Evolutionary conservation across 768 basidiomycete species (phyloP).

Genomic region (Leccinum barrowsii): DNA sequence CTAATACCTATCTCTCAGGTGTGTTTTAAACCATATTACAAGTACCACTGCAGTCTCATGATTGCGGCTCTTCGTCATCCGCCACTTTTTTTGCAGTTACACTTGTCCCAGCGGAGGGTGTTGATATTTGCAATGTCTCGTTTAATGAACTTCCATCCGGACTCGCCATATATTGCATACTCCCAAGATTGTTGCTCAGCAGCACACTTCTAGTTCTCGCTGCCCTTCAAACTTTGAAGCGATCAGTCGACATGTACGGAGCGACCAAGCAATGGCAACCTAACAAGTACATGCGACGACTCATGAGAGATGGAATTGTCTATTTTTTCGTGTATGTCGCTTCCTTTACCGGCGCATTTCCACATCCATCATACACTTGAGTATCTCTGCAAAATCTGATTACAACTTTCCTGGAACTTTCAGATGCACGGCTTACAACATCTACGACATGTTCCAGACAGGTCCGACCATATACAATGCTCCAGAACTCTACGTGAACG

Average conservation of each 20-base stretch:
- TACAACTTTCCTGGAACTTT: background rate
- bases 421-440: background rate
- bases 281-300: slow-evolving; percentile 6
- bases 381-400: background rate
- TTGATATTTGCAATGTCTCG: background rate
- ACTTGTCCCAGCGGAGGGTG: background rate
- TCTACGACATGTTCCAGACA: background rate
- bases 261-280: slow-evolving; percentile 9
- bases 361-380: background rate
- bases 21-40: background rate
- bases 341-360: background rate
- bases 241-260: slow-evolving; percentile 1
- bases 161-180: background rate
- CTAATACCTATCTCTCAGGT: slow-evolving; percentile 3
- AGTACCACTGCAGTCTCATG: background rate
- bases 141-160: background rate
- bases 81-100: background rate
- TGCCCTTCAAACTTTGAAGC: background rate
- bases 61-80: background rate
- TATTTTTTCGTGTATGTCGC: slow-evolving; percentile 10
- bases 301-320: slow-evolving; percentile 5
- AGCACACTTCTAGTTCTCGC: background rate
- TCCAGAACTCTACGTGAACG: background rate
- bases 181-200: background rate
- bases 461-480: background rate